phyloP scores from a whole-genome alignment of 305 asterid genomes.

The Salvia sclarea region DNA sequence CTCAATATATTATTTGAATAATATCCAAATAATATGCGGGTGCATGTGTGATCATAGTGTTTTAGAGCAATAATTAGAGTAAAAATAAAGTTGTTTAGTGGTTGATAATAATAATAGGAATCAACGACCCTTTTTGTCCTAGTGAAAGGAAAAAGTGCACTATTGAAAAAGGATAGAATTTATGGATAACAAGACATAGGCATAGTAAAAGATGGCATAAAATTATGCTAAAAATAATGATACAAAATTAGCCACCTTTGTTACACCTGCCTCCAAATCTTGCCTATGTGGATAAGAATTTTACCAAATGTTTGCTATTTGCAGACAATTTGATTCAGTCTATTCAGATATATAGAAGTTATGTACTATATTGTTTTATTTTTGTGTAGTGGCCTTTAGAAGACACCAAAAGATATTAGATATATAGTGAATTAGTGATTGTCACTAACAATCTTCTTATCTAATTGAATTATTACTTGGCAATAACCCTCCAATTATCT shows the following conservation, averaged over 20 bases:
- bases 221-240: too few relatives aligned
- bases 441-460: too few relatives aligned
- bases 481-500: too few relatives aligned
- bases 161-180: constrained; percentile 11
- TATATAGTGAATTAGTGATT: too few relatives aligned
- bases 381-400: too few relatives aligned
- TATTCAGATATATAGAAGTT: too few relatives aligned
- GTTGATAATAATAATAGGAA: not conserved
- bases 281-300: constrained; percentile 20
- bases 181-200: not conserved
- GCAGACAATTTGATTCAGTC: not conserved
- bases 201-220: not conserved
- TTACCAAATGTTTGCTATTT: not conserved
- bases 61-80: constrained; percentile 21
- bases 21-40: not conserved
- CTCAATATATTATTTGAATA: not conserved
- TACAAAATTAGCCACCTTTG: not conserved
- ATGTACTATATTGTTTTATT: too few relatives aligned
- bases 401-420: too few relatives aligned
- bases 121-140: constrained; percentile 13
- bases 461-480: too few relatives aligned
- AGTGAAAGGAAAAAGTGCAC: constrained; percentile 21
- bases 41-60: not conserved
- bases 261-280: constrained; percentile 17
- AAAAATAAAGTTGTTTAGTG: not conserved